These are phyloP conservation scores for Rhododendron ferrugineum DNA, from an alignment of 148 eudicot species.

Conservation along the genomic window DNA sequence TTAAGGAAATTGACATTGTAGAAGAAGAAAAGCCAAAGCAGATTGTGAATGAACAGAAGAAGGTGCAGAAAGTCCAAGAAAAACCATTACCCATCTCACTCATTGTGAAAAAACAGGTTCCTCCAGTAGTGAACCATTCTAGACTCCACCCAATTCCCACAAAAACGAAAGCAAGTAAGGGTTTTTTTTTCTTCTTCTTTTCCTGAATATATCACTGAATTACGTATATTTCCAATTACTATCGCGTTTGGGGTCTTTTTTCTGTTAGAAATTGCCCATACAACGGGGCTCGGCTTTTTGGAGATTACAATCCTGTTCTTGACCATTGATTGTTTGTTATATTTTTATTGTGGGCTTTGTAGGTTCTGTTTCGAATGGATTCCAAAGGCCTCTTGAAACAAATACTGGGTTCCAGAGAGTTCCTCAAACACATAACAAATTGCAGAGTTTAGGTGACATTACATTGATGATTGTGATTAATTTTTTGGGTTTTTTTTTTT, in stretches of 20 bases:
- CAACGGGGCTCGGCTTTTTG: no score
- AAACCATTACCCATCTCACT: slow-evolving; percentile 24
- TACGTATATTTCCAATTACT: no score
- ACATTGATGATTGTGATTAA: neutral
- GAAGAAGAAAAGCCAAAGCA: slow-evolving; percentile 23
- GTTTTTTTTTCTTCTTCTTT: neutral
- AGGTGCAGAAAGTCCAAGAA: slow-evolving; percentile 16
- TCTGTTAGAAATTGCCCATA: neutral
- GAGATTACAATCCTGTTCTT: neutral
- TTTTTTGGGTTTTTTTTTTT: neutral
- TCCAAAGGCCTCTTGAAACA: slow-evolving; percentile 28
- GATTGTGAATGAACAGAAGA: slow-evolving; percentile 30
- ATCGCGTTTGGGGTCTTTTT: neutral
- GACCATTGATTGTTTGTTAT: neutral
- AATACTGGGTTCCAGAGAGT: slow-evolving; percentile 30
- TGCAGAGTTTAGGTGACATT: slow-evolving; percentile 53
- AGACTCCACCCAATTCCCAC: slow-evolving; percentile 26
- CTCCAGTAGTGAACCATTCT: slow-evolving; percentile 22
- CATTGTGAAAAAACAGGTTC: slow-evolving; percentile 26
- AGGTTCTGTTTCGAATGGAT: slow-evolving; percentile 23
- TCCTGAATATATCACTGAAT: neutral
- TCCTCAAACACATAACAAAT: slow-evolving; percentile 39
- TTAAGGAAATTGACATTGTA: slow-evolving; percentile 25
- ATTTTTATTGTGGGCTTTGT: neutral
- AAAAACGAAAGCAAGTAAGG: slow-evolving; percentile 37